These are phyloP conservation scores for Skeletonema grethae DNA, from an alignment of 108 stramenopile species.

Conservation along the genomic window DNA sequence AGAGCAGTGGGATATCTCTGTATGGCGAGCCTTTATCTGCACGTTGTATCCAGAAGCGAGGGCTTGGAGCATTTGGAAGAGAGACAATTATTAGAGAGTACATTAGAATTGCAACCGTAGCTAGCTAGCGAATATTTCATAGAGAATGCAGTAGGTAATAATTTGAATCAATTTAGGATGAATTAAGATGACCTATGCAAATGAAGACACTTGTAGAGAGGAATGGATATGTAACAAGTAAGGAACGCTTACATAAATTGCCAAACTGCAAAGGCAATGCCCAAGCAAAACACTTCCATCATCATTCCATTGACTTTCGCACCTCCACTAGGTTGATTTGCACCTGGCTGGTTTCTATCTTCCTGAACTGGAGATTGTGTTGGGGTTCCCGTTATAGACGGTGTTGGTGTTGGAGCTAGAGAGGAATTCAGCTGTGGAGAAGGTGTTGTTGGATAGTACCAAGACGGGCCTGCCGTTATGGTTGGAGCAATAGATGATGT, in stretches of 20 bases:
- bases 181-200: neutral
- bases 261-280: neutral
- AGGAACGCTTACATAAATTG: neutral
- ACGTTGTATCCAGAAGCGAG: constrained; percentile 56
- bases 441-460: neutral
- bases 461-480: neutral
- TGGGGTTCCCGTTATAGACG: neutral
- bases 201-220: neutral
- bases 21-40: constrained; percentile 71
- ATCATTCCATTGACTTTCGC: neutral
- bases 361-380: neutral
- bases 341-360: neutral
- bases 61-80: constrained; percentile 21
- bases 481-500: neutral
- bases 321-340: neutral
- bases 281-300: neutral
- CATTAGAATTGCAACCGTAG: constrained; percentile 1
- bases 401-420: neutral
- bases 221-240: neutral
- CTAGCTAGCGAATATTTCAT: neutral
- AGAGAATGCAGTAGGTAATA: neutral
- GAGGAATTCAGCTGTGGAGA: neutral
- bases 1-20: constrained; percentile 77
- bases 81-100: neutral
- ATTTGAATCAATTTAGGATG: neutral